A percentile compares a stretch with the other conserved stretches of the same genome.
These are phyloP conservation scores for Haplosporangium gracile DNA, from an alignment of 192 early-diverging fungal species.

Conservation along the genomic window DNA sequence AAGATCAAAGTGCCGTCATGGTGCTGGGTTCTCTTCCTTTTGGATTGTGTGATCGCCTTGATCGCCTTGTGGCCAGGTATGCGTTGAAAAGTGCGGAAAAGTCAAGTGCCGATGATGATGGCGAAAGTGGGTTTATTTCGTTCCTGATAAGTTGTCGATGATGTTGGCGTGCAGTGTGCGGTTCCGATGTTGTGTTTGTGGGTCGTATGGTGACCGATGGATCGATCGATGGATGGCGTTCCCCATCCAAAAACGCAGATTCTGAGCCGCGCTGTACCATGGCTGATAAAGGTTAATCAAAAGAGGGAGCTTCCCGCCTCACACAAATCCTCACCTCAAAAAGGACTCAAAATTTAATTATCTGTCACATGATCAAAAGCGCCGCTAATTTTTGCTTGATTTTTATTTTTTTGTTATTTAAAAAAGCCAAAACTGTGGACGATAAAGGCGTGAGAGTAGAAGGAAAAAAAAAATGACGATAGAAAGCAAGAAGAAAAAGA, in stretches of 20 bases:
- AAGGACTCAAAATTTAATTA: background rate
- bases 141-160: background rate
- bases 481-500: background rate
- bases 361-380: background rate
- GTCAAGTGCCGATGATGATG: background rate
- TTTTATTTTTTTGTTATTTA: background rate
- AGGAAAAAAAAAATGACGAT: background rate
- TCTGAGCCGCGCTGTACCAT: slow-evolving; percentile 26
- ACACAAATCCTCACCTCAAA: background rate
- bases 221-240: slow-evolving; percentile 29
- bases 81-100: background rate
- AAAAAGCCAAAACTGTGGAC: background rate
- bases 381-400: background rate
- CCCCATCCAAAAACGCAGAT: slow-evolving; percentile 8
- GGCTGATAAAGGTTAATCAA: slow-evolving; percentile 43
- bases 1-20: slow-evolving; percentile 34
- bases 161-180: background rate
- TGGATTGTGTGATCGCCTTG: background rate
- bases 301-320: slow-evolving; percentile 19
- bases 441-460: background rate
- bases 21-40: background rate
- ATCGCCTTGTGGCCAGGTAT: background rate
- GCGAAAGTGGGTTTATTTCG: background rate
- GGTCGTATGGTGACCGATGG: slow-evolving; percentile 4
- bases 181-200: background rate